Evolutionary conservation across 116 monocot genomes (phyloP), one percentile per base, ranked within the genome.

Genomic region (Iris pallida): DNA sequence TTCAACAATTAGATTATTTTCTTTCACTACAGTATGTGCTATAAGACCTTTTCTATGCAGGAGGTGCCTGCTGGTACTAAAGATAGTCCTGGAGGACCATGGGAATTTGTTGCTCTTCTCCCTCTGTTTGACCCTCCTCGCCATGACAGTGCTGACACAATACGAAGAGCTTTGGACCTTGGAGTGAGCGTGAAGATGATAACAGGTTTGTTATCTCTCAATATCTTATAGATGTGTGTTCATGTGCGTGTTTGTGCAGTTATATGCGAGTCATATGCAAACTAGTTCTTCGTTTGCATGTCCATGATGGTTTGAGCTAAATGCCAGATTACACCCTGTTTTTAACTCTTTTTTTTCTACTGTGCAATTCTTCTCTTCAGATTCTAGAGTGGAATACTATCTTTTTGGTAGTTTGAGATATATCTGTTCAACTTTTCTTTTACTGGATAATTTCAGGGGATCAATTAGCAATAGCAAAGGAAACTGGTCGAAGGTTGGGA

Each of bases 141-240:
- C 42, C 80, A 80, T 75, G 80, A 80, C 57, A 80, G 75, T 75
- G 80, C 80, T 60, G 80, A 80, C 75, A 80, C 80, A 41, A 80
- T 80, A 47, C 59, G 80, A 55, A 80, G 75, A 44, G 80, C 80
- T 61, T 55, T 80, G 64, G 71, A 80, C 43, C 71, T 80, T 9
- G 80, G 80, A 71, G 80, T 80, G 51, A 80, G 80, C 60, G 80
- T 80, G 45, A 80, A 80, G 71, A 80, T 80, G 80, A 80, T 80
- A n/a, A 80, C 80, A 80, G 80, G 80, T 80, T 30, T 30, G 2
- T 30, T 30, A 0, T 30, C 30, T 30, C 30, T 30, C 30, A 30
- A 3, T 30, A 30, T 30, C 30, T 30, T 30, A 30, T 30, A 30
- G 30, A 30, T 30, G 30, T 30, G 30, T 30, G 30, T 30, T 0